These are phyloP conservation scores for Fusarium veterinarium DNA, from an alignment of 2,329 filamentous ascomycete genomes.

Conservation along the genomic window DNA sequence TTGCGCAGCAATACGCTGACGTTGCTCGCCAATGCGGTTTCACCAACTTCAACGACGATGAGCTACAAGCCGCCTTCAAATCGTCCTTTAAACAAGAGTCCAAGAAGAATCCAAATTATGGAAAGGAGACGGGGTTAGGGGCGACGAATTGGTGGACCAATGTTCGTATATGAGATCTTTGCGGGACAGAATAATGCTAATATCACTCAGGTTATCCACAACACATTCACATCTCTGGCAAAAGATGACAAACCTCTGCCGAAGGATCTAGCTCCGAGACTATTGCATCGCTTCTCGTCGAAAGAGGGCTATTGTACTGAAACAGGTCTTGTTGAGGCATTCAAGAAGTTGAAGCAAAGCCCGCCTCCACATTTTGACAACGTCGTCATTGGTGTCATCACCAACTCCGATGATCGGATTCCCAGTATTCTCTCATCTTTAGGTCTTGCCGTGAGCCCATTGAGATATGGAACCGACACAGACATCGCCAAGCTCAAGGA, in stretches of 20 bases:
- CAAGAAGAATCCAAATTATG: slow-evolving; percentile 32
- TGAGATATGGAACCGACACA: slow-evolving; percentile 6
- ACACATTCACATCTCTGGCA: slow-evolving; percentile 27
- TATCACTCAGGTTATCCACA: slow-evolving; percentile 24
- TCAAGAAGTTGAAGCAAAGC: slow-evolving; percentile 1
- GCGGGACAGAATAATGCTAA: not conserved
- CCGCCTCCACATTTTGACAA: slow-evolving; percentile 1
- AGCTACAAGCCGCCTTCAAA: slow-evolving; percentile 28
- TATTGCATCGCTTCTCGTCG: slow-evolving; percentile 27
- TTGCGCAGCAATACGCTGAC: slow-evolving; percentile 31
- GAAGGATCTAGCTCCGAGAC: slow-evolving; percentile 22
- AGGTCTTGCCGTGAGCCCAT: slow-evolving; percentile 25
- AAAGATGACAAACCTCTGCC: slow-evolving; percentile 6
- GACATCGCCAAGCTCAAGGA: not conserved
- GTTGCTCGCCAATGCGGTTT: slow-evolving; percentile 35
- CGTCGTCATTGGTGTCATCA: slow-evolving; percentile 33
- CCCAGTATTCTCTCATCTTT: slow-evolving; percentile 35
- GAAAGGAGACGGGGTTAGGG: slow-evolving; percentile 31
- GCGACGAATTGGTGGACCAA: slow-evolving; percentile 41
- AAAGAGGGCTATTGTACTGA: slow-evolving; percentile 29
- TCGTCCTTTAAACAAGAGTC: slow-evolving; percentile 27
- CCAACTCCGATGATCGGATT: slow-evolving; percentile 39
- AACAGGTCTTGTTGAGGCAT: not conserved
- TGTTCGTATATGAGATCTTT: not conserved
- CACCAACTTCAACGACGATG: slow-evolving; percentile 20